phyloP scores from a whole-genome alignment of 768 basidiomycete species.

The Russula dissimulans region DNA sequence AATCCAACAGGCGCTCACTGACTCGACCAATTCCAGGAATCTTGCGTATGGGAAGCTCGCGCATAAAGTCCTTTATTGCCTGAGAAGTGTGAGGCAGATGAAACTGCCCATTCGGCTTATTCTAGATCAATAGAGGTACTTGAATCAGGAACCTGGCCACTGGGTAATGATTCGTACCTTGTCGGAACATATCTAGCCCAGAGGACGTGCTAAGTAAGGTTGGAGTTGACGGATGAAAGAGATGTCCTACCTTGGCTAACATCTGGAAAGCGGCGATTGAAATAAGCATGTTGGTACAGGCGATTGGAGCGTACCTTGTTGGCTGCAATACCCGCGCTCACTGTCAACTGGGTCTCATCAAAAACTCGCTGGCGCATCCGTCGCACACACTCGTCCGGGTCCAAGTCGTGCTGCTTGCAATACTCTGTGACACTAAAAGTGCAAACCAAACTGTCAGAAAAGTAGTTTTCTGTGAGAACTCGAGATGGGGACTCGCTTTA shows the following conservation, averaged over 20 bases:
- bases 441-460: neutral
- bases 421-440: constrained; percentile 67
- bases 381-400: constrained; percentile 64
- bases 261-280: constrained; percentile 38
- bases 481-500: constrained; percentile 53
- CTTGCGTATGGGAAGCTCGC: constrained; percentile 72
- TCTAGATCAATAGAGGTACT: constrained; percentile 33
- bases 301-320: constrained; percentile 58
- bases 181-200: constrained; percentile 78
- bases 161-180: constrained; percentile 38
- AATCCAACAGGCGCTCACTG: constrained; percentile 77
- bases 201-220: neutral
- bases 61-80: constrained; percentile 68
- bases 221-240: neutral
- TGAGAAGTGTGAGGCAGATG: constrained; percentile 56
- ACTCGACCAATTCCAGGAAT: constrained; percentile 89
- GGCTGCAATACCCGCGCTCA: constrained; percentile 91
- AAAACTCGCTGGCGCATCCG: constrained; percentile 69
- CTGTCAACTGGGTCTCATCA: constrained; percentile 76
- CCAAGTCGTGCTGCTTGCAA: constrained; percentile 56
- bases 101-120: constrained; percentile 93
- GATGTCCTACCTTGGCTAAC: constrained; percentile 70
- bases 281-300: constrained; percentile 5
- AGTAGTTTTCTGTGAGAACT: neutral
- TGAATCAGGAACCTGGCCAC: neutral